phyloP scores from a whole-genome alignment of 2,329 filamentous ascomycete genomes.

The Thermothelomyces thermophilus region DNA sequence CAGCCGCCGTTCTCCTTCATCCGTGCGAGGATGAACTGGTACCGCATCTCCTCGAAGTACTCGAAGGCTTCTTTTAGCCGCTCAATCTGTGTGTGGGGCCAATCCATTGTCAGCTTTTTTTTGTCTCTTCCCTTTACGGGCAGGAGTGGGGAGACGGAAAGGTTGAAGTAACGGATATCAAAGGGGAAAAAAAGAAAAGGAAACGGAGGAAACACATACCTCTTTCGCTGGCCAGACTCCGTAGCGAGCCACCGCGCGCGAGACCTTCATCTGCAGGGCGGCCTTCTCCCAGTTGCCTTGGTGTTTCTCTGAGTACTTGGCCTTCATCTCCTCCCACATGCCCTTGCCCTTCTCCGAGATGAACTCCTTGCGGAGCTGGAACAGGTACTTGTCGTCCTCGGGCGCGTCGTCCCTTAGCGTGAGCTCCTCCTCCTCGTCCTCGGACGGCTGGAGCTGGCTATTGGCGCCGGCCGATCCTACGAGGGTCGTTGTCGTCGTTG shows the following conservation, averaged over 20 bases:
- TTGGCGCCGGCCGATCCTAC: conserved; percentile 8
- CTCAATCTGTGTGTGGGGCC: conserved; percentile 31
- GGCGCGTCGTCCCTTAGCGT: conserved; percentile 40
- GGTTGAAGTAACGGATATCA: too few relatives aligned
- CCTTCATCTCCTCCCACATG: conserved; percentile 51
- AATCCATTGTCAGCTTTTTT: background rate
- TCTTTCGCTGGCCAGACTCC: conserved; percentile 43
- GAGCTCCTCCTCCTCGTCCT: conserved; percentile 24
- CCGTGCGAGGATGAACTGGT: conserved; percentile 35
- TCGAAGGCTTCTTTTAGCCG: conserved; percentile 36
- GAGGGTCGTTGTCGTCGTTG: conserved; percentile 18
- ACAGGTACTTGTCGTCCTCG: conserved; percentile 43
- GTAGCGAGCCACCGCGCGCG: conserved; percentile 43
- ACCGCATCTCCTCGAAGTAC: conserved; percentile 38
- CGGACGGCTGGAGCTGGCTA: conserved; percentile 5
- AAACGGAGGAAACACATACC: conserved; percentile 34
- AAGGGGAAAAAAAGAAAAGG: too few relatives aligned
- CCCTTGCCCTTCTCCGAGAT: conserved; percentile 46
- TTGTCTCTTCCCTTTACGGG: too few relatives aligned
- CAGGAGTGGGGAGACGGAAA: too few relatives aligned
- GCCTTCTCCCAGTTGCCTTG: conserved; percentile 36
- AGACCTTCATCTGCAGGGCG: conserved; percentile 51
- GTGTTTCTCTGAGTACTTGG: conserved; percentile 36
- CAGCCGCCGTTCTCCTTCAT: conserved; percentile 47
- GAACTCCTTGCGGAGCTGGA: conserved; percentile 42